Evolutionary conservation across 805 yeast species (phyloP), one percentile per base, ranked within the genome.

Genomic region (Pichia insulana): DNA sequence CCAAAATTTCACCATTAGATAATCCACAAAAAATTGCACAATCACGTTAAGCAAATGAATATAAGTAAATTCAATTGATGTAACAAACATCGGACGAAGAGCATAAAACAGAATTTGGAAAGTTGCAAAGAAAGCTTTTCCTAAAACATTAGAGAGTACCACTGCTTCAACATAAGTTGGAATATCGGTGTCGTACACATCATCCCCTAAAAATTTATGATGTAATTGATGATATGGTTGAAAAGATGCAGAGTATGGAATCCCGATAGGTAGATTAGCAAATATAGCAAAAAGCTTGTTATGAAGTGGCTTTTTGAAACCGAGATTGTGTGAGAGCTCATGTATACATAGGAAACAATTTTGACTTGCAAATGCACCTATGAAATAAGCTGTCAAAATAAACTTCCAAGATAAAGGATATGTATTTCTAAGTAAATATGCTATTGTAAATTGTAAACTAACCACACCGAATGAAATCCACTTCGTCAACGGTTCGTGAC

Each of bases 201-300:
- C 83, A 58, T 88, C 95, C 16, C 97, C 97, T 55, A 84, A 64
- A 55, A 83, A 87, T 61, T 88, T 88, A 64, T 88, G 97, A 57
- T 88, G 97, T 30, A 88, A 67, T 59, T 86, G 86, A 57, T 88
- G 97, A 60, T 88, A 88, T 7, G 96, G 96, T 47, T 84, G 82
- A 67, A 88, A 74, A 47, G 85, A 81, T 0, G 96, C 96, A 31
- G 87, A 75, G 62, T 86, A 88, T 0, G 96, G 97, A 19, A 88
- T 70, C 1, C 96, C 96, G 40, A 88, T 84, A 1, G 96, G 96
- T 31, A 85, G 64, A 58, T 88, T 88, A 30, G 87, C 73, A 50
- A 84, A 66, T 9, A 87, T 80, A 34, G 92, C 74, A 55, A 81
- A 87, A 19, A 87, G 56, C 58, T 84, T 80, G 63, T 88, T 88